Evolutionary conservation across 2,329 filamentous ascomycete genomes (phyloP).

Genomic region (Sporothrix mexicana): DNA sequence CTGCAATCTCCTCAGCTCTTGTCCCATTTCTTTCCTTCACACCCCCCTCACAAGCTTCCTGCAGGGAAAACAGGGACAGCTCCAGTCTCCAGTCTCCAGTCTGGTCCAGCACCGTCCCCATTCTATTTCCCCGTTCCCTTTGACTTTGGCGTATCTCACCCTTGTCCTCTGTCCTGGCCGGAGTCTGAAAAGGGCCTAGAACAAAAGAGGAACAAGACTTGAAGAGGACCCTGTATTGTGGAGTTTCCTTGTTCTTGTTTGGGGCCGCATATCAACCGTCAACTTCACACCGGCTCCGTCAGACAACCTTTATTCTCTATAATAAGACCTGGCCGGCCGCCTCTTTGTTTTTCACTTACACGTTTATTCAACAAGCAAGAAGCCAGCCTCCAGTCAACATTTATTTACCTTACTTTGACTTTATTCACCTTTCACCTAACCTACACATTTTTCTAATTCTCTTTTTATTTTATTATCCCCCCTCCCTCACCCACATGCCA

Average conservation of each 20-base stretch:
- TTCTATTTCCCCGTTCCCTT: background rate
- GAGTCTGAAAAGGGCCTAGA: constrained; percentile 19
- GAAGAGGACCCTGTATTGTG: constrained; percentile 16
- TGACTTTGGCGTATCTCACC: constrained; percentile 9
- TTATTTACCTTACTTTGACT: background rate
- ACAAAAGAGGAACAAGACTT: background rate
- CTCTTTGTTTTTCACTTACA: constrained; percentile 10
- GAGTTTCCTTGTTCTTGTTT: constrained; percentile 3
- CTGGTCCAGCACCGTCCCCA: background rate
- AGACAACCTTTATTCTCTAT: constrained; percentile 8
- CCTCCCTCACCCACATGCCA: background rate
- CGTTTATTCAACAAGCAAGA: too few species aligned
- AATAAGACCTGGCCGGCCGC: constrained; percentile 15
- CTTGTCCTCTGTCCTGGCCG: constrained; percentile 15
- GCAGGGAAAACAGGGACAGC: constrained; percentile 24
- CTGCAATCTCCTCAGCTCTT: background rate
- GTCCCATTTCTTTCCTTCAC: background rate
- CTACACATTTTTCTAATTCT: background rate
- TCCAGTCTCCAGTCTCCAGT: background rate
- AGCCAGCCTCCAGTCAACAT: background rate
- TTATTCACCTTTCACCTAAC: background rate
- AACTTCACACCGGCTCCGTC: background rate
- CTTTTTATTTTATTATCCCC: background rate
- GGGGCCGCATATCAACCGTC: background rate
- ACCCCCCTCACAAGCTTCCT: constrained; percentile 3